Percentiles rank a stretch among this genome's conserved stretches.
Conservation (phyloP, 768 basidiomycete species). For the Lepiota subincarnata region DNA sequence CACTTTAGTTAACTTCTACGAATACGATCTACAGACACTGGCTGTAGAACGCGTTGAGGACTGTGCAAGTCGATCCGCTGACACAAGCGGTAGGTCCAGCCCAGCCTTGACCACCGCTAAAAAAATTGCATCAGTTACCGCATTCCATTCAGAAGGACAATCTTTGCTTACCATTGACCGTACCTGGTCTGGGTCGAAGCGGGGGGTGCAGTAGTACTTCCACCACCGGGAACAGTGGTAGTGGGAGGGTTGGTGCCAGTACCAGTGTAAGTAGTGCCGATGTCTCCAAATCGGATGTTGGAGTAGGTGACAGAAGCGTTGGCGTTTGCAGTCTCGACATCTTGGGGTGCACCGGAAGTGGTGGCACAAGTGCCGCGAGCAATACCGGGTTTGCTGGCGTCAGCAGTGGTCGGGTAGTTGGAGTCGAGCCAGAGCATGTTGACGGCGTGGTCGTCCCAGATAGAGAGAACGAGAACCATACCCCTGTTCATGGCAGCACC, state of each 20-base stretch:
- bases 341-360: constrained; percentile 39
- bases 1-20: too few species aligned
- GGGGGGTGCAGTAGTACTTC: constrained; percentile 19
- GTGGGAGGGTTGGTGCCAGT: constrained; percentile 1
- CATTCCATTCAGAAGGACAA: background rate
- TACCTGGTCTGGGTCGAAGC: constrained; percentile 29
- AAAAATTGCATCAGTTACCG: background rate
- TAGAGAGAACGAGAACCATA: constrained; percentile 44
- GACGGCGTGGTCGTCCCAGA: constrained; percentile 52
- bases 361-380: constrained; percentile 49
- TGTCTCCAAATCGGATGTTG: constrained; percentile 50
- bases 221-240: constrained; percentile 8
- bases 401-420: constrained; percentile 34
- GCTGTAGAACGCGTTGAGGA: constrained; percentile 28
- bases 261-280: constrained; percentile 39
- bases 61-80: constrained; percentile 23
- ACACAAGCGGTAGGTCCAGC: constrained; percentile 29
- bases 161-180: constrained; percentile 31
- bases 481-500: constrained; percentile 33
- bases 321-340: constrained; percentile 36
- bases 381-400: constrained; percentile 36
- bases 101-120: constrained; percentile 26
- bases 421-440: constrained; percentile 56
- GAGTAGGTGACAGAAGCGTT: constrained; percentile 46
- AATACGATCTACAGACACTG: constrained; percentile 25